Base-by-base conservation (phyloP, 1,284 basidiomycete genomes). In the Lentinula novae-zelandiae region DNA sequence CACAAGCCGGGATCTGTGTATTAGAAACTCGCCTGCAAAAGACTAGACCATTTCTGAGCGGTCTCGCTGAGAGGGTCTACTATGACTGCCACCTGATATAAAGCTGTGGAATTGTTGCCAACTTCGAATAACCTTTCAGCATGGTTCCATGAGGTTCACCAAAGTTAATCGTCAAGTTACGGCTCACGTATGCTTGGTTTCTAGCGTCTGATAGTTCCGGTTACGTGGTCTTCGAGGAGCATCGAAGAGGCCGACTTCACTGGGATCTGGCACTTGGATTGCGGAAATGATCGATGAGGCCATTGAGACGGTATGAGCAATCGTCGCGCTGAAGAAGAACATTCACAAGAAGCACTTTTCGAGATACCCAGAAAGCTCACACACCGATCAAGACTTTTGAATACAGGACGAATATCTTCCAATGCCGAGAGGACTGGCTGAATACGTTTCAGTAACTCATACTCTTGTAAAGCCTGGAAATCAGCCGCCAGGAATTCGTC, bases 41-140 rank as follows among this genome's bases (percentile, higher is more conserved):
- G 72, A 57, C 86, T 84, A 0, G 92, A 84, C 89, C 93, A 96
- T 65, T 86, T 86, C 71, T 98, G 95, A 5, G 92, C 92, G 5
- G 79, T 74, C 70, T 94, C 91, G 49, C 90, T 93, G 31, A 98
- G 71, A 0, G 96, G 96, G 69, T 98, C 92, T 7, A 98, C 65
- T 4, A 98, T 70, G 7, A 91, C 81, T 1, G 83, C 89, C 44
- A 98, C 76, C 42, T 91, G 87, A 64, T 89, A 84, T 17, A 90
- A 68, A 0, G 95, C 89, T 0, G 80, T 84, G 0, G 77, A 70
- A 6, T 84, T 81, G 65, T 93, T 78, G 3, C 95, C 94, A 48
- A 87, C 74, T 31, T 83, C 74, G 69, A 95, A 89, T 12, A 31
- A 3, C 84, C 81, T 13, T 90, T 93, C 64, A 20, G 53, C n/a